Base-by-base conservation (phyloP, 257 asterid species). In the Solanum boliviense region DNA sequence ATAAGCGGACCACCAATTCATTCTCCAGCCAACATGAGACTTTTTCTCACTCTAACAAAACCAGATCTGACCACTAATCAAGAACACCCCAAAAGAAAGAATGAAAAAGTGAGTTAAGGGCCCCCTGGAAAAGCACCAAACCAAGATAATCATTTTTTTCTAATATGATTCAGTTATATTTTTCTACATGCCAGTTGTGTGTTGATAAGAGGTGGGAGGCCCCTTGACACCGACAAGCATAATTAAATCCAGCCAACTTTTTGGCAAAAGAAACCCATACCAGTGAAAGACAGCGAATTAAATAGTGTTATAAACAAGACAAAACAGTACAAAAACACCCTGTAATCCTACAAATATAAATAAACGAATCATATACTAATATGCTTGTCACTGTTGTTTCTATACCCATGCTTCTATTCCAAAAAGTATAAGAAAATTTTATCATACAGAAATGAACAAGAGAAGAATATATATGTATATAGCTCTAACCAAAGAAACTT, bases 351-450 rank as follows among this genome's bases (percentile, higher is more conserved):
- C 76, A 84, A 84, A 36, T 23, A 29, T 78, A 38, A 89, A 87
- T 3, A 56, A 84, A 73, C 86, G 60, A 86, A 90, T 65, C 87
- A 87, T 84, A 87, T 79, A 87, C 84, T 84, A 65, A 34, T 38
- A 32, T 75, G 85, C 83, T 60, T 52, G 21, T 68, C 48, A 62
- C 65, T 86, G 23, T 58, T 87, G 86, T 84, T 75, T 85, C 67
- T 79, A 79, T 85, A 65, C 56, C 83, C 23, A 29, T 84, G 21
- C 41, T 32, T 71, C 75, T 88, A 83, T 38, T 60, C 82, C 46
- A 32, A 1, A 12, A 13, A 9, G 3, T 34, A 25, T 2, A 58
- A 44, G 73, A 23, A 15, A 44, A 52, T 56, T 39, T 62, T 89
- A 87, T 88, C 84, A 68, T 88, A 89, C 89, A 76, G 86, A 60